Evolutionary conservation across 176 grass and related monocot genomes (phyloP).

Genomic region (Hyparrhenia diplandra): DNA sequence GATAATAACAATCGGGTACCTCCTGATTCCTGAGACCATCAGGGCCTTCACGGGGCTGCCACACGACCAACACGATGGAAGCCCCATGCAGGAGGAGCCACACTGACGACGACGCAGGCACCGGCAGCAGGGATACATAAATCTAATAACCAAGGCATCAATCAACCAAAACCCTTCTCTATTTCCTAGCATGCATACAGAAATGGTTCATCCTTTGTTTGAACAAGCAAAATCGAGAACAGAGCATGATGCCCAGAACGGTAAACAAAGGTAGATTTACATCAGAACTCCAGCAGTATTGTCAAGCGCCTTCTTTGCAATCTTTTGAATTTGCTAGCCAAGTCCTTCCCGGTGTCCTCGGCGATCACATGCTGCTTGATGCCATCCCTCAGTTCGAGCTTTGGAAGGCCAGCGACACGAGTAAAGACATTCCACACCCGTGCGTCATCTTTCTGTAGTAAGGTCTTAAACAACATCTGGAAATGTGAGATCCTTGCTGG

Average conservation of each 20-base stretch:
- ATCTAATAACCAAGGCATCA: background rate
- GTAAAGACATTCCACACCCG: slow-evolving; percentile 83
- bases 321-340: slow-evolving; percentile 63
- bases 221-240: background rate
- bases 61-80: too few species aligned
- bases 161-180: background rate
- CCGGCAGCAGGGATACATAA: too few species aligned
- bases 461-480: slow-evolving; percentile 63
- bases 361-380: slow-evolving; percentile 65
- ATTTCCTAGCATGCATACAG: background rate
- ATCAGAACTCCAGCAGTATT: slow-evolving; percentile 74
- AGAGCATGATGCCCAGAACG: background rate
- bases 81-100: too few species aligned
- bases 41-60: too few species aligned
- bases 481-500: slow-evolving; percentile 67
- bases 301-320: slow-evolving; percentile 72
- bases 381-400: slow-evolving; percentile 61
- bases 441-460: slow-evolving; percentile 53
- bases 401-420: slow-evolving; percentile 52
- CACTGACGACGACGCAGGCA: too few species aligned
- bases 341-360: slow-evolving; percentile 22
- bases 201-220: background rate
- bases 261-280: slow-evolving; percentile 21
- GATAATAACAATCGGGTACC: too few species aligned
- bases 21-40: too few species aligned